Evolutionary conservation across 176 grass and related monocot species (phyloP), one percentile per base, ranked within the genome.

Genomic region (Cenchrus fungigraminus): DNA sequence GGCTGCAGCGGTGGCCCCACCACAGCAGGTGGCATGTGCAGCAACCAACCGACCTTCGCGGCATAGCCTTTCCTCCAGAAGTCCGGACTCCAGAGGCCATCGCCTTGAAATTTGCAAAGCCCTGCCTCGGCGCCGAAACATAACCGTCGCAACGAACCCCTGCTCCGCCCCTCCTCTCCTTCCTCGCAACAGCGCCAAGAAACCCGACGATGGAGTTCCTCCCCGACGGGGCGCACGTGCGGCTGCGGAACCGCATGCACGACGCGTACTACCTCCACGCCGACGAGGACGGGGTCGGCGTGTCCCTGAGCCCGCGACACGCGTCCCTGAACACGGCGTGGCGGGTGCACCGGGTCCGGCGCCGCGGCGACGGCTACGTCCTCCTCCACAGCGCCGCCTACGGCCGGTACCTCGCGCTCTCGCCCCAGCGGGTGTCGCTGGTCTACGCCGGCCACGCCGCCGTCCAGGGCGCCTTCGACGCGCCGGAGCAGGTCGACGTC

Each of bases 251-350:
- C 69, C 45, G 69, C 69, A 7, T 12, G 69, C 19, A 46, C 69
- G 44, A n/a, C 69, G 20, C 44, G 37, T 40, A 40, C 43, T 72
- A 72, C 45, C 69, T 72, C 45, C 20, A 71, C 68, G 43, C 68
- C 43, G 68, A 71, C 43, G 43, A 71, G 19, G 42, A 71, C 67
- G 67, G 43, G 19, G 43, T 10, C 43, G 0, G 0, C 68, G 68
- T 71, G 9, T 47, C 43, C 19, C 44, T 28, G 69, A 22, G 9
- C 1, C 17, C 5, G 40, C 42, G 11, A 10, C 69, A 44, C 69
- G 69, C 44, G 3, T 71, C 69, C 11, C 52, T 55, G 52, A 57
- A 58, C 52, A 13, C 73, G 47, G 71, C 71, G 71, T 73, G 71
- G 71, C 37, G 37, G 37, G 37, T 40, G 37, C 37, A 40, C 37